A percentile compares a stretch with the other conserved stretches of the same genome.
These are phyloP conservation scores for Metschnikowia aberdeeniae DNA, from an alignment of 805 yeast genomes.

Conservation along the genomic window DNA sequence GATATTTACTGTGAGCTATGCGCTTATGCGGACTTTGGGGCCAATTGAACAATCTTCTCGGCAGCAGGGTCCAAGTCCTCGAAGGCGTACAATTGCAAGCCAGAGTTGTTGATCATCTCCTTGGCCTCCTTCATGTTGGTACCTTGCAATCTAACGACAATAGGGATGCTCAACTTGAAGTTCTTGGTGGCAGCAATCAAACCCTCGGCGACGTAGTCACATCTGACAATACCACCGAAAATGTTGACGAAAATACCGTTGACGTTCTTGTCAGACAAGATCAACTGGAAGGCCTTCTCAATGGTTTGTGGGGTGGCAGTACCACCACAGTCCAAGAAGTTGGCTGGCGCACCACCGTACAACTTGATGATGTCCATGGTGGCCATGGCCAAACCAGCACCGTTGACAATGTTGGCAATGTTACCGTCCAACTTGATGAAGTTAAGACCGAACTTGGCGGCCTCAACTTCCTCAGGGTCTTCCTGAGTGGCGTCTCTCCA, in stretches of 20 bases:
- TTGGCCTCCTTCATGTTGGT: constrained; percentile 90
- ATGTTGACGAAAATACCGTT: constrained; percentile 96
- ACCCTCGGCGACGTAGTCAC: constrained; percentile 98
- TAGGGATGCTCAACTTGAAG: constrained; percentile 87
- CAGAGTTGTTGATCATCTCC: constrained; percentile 79
- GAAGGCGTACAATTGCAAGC: constrained; percentile 86
- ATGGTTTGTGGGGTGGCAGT: constrained; percentile 99
- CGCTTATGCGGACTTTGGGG: constrained; percentile 24
- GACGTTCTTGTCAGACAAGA: constrained; percentile 83
- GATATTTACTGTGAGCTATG: not conserved
- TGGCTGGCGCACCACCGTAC: constrained; percentile 98
- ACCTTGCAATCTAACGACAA: constrained; percentile 98
- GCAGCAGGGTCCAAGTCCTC: constrained; percentile 97
- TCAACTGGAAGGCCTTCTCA: constrained; percentile 92
- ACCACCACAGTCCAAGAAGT: constrained; percentile 99
- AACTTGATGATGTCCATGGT: constrained; percentile 99
- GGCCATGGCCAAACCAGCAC: constrained; percentile 99
- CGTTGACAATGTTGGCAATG: constrained; percentile 98
- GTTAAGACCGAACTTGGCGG: constrained; percentile 84
- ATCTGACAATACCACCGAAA: constrained; percentile 99
- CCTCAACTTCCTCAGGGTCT: constrained; percentile 95
- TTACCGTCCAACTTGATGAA: constrained; percentile 97
- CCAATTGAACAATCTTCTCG: constrained; percentile 81
- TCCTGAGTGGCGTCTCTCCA: constrained; percentile 99
- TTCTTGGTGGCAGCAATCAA: constrained; percentile 91